Evolutionary conservation across 73 alveolate species (phyloP), one percentile per base, ranked within the genome.

Genomic region (Paramecium caudatum): DNA sequence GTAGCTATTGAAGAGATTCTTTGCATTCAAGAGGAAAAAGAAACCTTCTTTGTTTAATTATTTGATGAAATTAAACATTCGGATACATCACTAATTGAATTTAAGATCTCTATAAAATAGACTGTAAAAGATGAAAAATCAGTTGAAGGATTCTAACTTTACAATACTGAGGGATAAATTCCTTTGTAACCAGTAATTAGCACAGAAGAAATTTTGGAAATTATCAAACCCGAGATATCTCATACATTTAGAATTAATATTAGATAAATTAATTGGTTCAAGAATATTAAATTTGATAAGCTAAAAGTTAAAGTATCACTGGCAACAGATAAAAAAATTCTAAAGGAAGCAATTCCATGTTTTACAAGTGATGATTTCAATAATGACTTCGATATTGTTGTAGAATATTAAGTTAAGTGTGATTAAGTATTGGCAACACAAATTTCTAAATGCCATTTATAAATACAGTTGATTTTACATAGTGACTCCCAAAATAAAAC

Each of bases 341-440:
- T 74, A 41, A 39, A 74, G 43, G 43, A 74, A 74, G 88, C 88
- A 19, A 74, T 74, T n/a, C 88, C 88, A 4, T 74, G 47, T 27
- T 74, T 74, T 74, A 74, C 30, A 17, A 74, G 88, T 74, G 88
- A 74, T 74, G 62, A 74, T 27, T 74, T 27, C 10, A 21, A 74
- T 0, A 30, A 74, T 2, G 88, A 74, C 43, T 74, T 74, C 19
- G 68, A 74, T 17, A 74, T 74, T 3, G 30, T 37, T 10, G 39
- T 74, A 2, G 88, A 39, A 16, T 74, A 74, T 74, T 30, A 74
- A 45, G 88, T 74, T 8, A 74, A 74, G 10, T 74, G 88, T 74
- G 88, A 74, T 74, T 27, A 74, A 16, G 30, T 74, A 0, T 74
- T 74, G 16, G 88, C 88, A 39, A 74, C 62, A 41, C 32, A 74